These are phyloP conservation scores for Canavalia gladiata DNA, from an alignment of 306 rosid genomes.

Conservation along the genomic window DNA sequence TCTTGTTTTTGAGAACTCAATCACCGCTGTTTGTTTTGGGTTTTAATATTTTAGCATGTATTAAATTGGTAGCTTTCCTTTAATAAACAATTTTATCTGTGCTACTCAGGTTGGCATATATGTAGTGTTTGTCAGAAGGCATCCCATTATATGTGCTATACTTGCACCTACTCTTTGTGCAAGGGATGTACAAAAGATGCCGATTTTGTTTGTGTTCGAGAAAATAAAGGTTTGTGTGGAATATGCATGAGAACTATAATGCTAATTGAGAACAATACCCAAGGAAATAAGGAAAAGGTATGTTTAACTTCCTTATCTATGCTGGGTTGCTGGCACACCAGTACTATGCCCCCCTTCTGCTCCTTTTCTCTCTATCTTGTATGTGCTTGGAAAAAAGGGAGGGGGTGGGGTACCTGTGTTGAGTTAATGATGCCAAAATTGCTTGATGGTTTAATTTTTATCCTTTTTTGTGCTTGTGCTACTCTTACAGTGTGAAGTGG, in stretches of 20 bases:
- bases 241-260: conserved; percentile 90
- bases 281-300: conserved; percentile 80
- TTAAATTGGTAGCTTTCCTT: conserved; percentile 15
- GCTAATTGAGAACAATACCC: conserved; percentile 77
- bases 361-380: neutral
- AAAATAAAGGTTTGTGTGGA: conserved; percentile 88
- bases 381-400: neutral
- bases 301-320: conserved; percentile 48
- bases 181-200: conserved; percentile 83
- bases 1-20: conserved; percentile 23
- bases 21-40: neutral
- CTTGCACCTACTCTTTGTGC: conserved; percentile 92
- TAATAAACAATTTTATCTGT: conserved; percentile 6
- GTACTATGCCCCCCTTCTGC: neutral
- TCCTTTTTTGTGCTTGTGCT: conserved; percentile 10
- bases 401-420: neutral
- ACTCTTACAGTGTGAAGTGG: conserved; percentile 66
- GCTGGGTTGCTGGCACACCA: conserved; percentile 25
- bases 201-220: conserved; percentile 86
- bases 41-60: conserved; percentile 33
- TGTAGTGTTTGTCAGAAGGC: conserved; percentile 86
- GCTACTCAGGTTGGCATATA: conserved; percentile 95
- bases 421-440: conserved; percentile 16
- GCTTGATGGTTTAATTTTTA: conserved; percentile 42
- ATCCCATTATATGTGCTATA: conserved; percentile 92